Evolutionary conservation across 2,329 filamentous ascomycete species (phyloP), one percentile per base, ranked within the genome.

Genomic region (Neophaeococcomyces mojaviensis): DNA sequence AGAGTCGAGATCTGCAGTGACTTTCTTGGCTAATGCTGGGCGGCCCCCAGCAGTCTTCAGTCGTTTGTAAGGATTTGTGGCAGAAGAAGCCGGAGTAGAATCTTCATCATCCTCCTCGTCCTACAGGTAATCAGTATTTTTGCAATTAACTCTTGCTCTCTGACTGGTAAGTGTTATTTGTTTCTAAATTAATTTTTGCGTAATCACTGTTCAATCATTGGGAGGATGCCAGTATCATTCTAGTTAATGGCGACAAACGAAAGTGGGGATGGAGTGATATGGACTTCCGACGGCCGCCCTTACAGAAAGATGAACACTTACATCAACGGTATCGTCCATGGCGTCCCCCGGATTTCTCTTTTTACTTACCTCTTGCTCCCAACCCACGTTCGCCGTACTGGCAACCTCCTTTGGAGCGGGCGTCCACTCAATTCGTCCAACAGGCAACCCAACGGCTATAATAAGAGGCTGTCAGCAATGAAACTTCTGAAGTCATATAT

Each of bases 1-100:
- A 0, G 65, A 66, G 52, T 74, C 69, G 35, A 73, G 63, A 33
- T 72, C 62, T 18, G 61, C 60, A 7, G 58, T 59, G 18, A 74
- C 64, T 31, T 60, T 65, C 57, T 68, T 73, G 15, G 68, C 58
- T 19, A 66, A 59, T 4, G 67, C 64, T 18, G 69, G 59, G 15
- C 61, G 61, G 12, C 64, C 64, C 8, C 66, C 64, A n/a, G 58
- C 56, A 20, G 70, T 70, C 10, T 59, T 69, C 46, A 64, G 74
- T 22, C 77, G 74, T 64, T 77, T 72, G 70, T 46, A 38, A 19
- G 28, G 34, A 38, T 39, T 37, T 13, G 8, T 49, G 26, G 22
- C 12, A 10, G 30, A 15, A 9, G 15, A 30, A 18, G 33, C 9
- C 20, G 5, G 19, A 40, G 19, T 4, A 4, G 38, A 12, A 13